A percentile compares a stretch with the other conserved stretches of the same genome.
Evolutionary conservation across 2,329 filamentous ascomycete species (phyloP).

Genomic region (Chalaropsis thielavioides): DNA sequence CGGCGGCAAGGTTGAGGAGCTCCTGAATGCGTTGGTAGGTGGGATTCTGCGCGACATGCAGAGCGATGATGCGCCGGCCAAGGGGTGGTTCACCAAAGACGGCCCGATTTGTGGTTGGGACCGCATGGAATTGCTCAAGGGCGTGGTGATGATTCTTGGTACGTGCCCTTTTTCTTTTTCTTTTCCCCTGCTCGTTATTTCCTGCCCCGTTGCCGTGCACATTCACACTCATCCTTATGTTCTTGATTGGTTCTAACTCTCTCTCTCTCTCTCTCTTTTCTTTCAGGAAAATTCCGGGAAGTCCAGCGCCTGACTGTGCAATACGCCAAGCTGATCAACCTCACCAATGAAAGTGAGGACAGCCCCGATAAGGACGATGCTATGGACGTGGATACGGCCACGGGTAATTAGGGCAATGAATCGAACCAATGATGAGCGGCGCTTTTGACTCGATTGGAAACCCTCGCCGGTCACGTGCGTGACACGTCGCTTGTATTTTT

Average conservation of each 20-base stretch:
- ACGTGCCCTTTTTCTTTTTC: slow-evolving; percentile 27
- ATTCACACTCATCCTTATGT: too few relatives aligned
- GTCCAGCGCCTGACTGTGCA: slow-evolving; percentile 89
- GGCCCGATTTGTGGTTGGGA: slow-evolving; percentile 83
- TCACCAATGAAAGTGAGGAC: slow-evolving; percentile 35
- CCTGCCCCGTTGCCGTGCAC: not conserved
- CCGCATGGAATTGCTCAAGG: slow-evolving; percentile 71
- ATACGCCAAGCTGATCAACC: slow-evolving; percentile 69
- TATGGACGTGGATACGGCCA: slow-evolving; percentile 14
- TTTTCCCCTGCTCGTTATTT: too few relatives aligned
- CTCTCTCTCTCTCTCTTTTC: not conserved
- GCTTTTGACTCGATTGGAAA: not conserved
- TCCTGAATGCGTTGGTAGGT: slow-evolving; percentile 68
- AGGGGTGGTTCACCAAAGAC: slow-evolving; percentile 51
- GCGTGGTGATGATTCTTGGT: slow-evolving; percentile 87
- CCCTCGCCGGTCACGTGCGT: not conserved
- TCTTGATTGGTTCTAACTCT: not conserved
- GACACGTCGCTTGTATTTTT: not conserved
- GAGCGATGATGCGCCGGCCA: slow-evolving; percentile 21
- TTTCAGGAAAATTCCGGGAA: slow-evolving; percentile 79
- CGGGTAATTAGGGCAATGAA: not conserved
- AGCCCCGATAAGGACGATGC: slow-evolving; percentile 25
- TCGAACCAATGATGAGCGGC: not conserved
- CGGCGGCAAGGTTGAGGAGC: slow-evolving; percentile 79
- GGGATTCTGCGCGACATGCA: slow-evolving; percentile 48